phyloP scores from a whole-genome alignment of 2,329 filamentous ascomycete genomes.

The Torrubiella hemipterigena region DNA sequence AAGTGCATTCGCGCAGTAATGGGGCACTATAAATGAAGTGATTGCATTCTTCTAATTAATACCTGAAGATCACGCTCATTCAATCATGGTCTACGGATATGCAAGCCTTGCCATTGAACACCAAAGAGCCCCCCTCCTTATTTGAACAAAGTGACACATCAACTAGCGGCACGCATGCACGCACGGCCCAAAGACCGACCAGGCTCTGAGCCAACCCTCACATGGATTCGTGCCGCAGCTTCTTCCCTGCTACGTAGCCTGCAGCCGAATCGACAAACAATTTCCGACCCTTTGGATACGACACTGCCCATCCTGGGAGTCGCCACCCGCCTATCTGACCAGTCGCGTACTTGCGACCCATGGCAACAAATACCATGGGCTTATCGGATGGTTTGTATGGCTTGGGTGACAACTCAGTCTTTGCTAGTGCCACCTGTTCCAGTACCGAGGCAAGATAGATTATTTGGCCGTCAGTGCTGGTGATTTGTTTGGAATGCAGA shows the following conservation, averaged over 20 bases:
- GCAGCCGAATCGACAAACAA: slow-evolving; percentile 18
- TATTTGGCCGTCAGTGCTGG: slow-evolving; percentile 19
- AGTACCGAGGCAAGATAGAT: slow-evolving; percentile 19
- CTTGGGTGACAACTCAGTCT: slow-evolving; percentile 4
- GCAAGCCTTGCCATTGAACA: too few relatives aligned
- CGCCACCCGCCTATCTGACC: slow-evolving; percentile 21
- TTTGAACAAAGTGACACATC: too few relatives aligned
- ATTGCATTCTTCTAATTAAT: too few relatives aligned
- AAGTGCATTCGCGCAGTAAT: too few relatives aligned
- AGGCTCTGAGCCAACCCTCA: too few relatives aligned
- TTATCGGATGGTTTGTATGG: slow-evolving; percentile 13
- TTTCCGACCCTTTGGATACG: slow-evolving; percentile 19
- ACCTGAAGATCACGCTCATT: too few relatives aligned
- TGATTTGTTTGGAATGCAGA: slow-evolving; percentile 25
- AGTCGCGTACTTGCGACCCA: slow-evolving; percentile 15
- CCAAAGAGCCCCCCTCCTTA: too few relatives aligned
- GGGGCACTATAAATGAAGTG: too few relatives aligned
- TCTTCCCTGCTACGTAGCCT: slow-evolving; percentile 16
- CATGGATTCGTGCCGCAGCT: slow-evolving; percentile 15
- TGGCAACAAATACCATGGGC: slow-evolving; percentile 16
- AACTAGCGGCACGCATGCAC: too few relatives aligned
- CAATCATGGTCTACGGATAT: too few relatives aligned
- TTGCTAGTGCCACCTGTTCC: slow-evolving; percentile 13
- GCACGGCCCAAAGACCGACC: too few relatives aligned
- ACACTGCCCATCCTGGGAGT: slow-evolving; percentile 17